Evolutionary conservation across 306 rosid genomes (phyloP), one percentile per base, ranked within the genome.

Genomic region (Vachellia collinsii): DNA sequence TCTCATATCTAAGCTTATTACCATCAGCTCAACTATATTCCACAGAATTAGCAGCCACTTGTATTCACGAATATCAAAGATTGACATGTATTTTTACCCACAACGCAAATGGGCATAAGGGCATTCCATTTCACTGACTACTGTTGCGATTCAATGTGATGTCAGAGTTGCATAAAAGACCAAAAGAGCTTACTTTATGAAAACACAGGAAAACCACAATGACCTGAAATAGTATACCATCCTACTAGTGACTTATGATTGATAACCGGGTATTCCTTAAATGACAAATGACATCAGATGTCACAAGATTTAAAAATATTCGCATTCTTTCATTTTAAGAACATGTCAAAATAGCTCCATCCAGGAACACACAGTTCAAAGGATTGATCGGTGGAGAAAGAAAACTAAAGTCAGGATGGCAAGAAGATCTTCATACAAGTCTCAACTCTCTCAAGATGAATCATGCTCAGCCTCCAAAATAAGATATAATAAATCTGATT

Each of bases 121-220:
- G n/a, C n/a, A n/a, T n/a, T 47, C 74, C 48, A 29, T 71, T 77
- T 82, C 47, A 43, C 78, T 71, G 77, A 51, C 46, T 62, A 68
- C 36, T 34, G 39, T 11, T 37, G 67, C 75, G 72, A 46, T 42
- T 11, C 72, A 22, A 53, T 13, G 41, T 20, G 56, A 70, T 46
- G 58, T 50, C 58, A 69, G n/a, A 69, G 7, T 69, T 42, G 38
- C 20, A 76, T 56, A n/a, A 71, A 71, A 62, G 22, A 50, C 67
- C 75, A n/a, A 51, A 29, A 41, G 61, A 62, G 67, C 42, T 70
- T 62, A 56, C 29, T 44, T 70, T n/a, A 58, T 17, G 8, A n/a
- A n/a, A 70, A 70, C 68, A 70, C 48, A 19, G 36, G 12, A 20
- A 75, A 36, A 58, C 37, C 47, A 20, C 67, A 38, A 48, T 67